These are phyloP conservation scores for Grammothele lineata DNA, from an alignment of 768 basidiomycete genomes.

Conservation along the genomic window DNA sequence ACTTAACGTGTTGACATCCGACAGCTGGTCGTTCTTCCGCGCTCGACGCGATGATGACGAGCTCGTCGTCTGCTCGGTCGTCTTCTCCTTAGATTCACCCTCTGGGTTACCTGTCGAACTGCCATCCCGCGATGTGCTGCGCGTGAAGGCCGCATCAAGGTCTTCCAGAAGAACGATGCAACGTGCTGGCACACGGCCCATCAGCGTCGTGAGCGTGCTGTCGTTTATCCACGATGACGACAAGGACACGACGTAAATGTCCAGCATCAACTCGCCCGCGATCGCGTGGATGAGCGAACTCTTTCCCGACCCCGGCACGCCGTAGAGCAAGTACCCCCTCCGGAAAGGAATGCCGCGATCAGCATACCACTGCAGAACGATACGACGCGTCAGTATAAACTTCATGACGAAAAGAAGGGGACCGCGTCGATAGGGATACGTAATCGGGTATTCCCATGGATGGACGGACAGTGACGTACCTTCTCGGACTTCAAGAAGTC, in stretches of 20 bases:
- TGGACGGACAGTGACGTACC: conserved; percentile 33
- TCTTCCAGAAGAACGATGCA: conserved; percentile 90
- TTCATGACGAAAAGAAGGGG: no score
- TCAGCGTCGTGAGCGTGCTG: conserved; percentile 76
- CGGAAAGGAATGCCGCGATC: conserved; percentile 91
- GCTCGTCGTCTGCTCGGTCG: conserved; percentile 30
- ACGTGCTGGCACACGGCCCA: conserved; percentile 81
- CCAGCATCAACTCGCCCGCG: conserved; percentile 84
- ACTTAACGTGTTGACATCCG: conserved; percentile 77
- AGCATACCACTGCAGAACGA: conserved; percentile 70
- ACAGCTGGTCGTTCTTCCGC: conserved; percentile 49
- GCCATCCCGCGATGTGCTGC: conserved; percentile 65
- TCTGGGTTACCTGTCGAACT: conserved; percentile 43
- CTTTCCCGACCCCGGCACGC: conserved; percentile 84
- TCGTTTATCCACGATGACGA: conserved; percentile 88
- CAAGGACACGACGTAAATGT: conserved; percentile 88
- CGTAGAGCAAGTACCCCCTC: conserved; percentile 80
- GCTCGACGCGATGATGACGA: conserved; percentile 38
- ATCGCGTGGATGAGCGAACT: conserved; percentile 83
- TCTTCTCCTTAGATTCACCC: conserved; percentile 33
- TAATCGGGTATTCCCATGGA: no score
- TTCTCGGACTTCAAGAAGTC: conserved; percentile 85
- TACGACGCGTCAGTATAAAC: conserved; percentile 10
- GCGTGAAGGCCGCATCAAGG: conserved; percentile 84
- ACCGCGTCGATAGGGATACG: no score